Evolutionary conservation across 2,329 filamentous ascomycete species (phyloP).

Genomic region (Hypomyces rosellus): DNA sequence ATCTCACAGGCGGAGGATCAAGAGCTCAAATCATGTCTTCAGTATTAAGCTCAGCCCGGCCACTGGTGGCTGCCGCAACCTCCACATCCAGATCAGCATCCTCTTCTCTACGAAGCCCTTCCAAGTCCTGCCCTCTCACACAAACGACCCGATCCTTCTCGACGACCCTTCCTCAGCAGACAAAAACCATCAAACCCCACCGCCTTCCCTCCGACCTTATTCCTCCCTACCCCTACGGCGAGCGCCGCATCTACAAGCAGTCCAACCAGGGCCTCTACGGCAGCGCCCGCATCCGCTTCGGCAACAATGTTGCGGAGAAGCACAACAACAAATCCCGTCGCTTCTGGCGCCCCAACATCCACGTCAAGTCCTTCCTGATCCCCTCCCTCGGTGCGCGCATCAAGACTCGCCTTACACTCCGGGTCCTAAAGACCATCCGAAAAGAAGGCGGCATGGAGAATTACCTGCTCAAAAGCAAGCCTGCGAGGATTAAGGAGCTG

Average conservation of each 20-base stretch:
- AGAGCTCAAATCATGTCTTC: background rate
- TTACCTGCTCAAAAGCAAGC: conserved; percentile 78
- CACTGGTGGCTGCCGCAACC: conserved; percentile 9
- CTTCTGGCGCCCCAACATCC: conserved; percentile 69
- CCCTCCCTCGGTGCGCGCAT: conserved; percentile 55
- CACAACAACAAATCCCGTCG: conserved; percentile 66
- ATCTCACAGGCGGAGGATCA: background rate
- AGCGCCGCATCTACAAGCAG: conserved; percentile 68
- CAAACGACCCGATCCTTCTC: conserved; percentile 27
- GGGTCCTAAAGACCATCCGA: conserved; percentile 67
- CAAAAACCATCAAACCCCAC: conserved; percentile 37
- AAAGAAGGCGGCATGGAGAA: conserved; percentile 86
- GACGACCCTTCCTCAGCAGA: conserved; percentile 27
- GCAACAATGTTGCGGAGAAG: conserved; percentile 68
- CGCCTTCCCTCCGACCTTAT: conserved; percentile 45
- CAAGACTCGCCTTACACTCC: conserved; percentile 61
- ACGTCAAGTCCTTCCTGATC: conserved; percentile 61
- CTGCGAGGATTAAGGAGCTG: conserved; percentile 73
- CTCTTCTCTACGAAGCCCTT: background rate
- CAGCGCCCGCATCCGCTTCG: conserved; percentile 63
- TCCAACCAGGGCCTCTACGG: conserved; percentile 71
- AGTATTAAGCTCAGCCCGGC: background rate
- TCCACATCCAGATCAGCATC: conserved; percentile 10
- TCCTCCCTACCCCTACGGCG: conserved; percentile 67
- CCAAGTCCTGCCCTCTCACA: background rate